Base-by-base conservation (phyloP, 73 alveolate genomes). In the Paramecium tetraurelia region DNA sequence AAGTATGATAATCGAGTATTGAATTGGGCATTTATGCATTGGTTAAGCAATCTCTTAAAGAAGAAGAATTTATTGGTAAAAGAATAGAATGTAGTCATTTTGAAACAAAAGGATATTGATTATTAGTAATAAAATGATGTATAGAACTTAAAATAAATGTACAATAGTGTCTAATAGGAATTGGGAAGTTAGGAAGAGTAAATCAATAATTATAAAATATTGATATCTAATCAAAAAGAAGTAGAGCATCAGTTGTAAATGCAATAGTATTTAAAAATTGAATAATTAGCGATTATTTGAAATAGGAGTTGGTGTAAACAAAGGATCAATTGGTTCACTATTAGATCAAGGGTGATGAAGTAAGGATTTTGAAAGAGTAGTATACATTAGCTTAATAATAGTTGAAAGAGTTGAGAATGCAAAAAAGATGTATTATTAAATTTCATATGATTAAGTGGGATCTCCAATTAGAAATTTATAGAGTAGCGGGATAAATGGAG, bases 241-340 rank as follows among this genome's bases (percentile, higher is more conserved):
- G 84, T 63, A 33, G 84, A 63, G 31, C 7, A 29, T 14, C 50
- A 63, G 31, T 63, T 63, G 27, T 31, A 27, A 2, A 63, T 63
- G 53, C 84, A 63, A 63, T 31, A 63, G 84, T 63, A 63, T 18
- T 16, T 27, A 24, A 63, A 4, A 2, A 31, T 2, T 22, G 12
- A 27, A 27, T 63, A 63, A 12, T n/a, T 72, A 35, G 86, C 35
- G 86, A 72, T 72, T 72, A 35, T 72, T 35, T 72, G 63, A 72
- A 72, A 20, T 72, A 31, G 40, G 86, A 72, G 6, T 36, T 72
- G 10, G 16, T 9, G 18, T 3, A 35, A 72, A 18, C 57, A 31
- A 40, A 72, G 18, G 59, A 40, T 10, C 9, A 35, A 20, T 21
- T 72, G 8, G 68, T 21, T 4, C 46, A 72, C 10, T 16, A 29